These are phyloP conservation scores for Pythium phragmiticola DNA, from an alignment of 352 stramenopile genomes.

Conservation along the genomic window DNA sequence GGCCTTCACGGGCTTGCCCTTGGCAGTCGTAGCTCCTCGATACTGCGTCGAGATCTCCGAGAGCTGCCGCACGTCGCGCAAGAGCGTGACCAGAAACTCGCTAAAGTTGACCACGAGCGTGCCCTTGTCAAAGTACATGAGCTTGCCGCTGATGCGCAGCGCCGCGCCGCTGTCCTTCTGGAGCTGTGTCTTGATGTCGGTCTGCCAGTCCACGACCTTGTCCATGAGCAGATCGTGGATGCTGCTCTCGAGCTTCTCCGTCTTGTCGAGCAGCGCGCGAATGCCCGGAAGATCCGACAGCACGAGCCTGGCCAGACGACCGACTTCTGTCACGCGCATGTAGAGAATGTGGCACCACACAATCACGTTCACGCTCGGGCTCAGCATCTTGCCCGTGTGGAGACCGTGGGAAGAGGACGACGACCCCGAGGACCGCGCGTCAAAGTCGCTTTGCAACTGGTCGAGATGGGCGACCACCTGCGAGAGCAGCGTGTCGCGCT, in stretches of 20 bases:
- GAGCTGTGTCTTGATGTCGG: slow-evolving; percentile 67
- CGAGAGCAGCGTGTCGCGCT: slow-evolving; percentile 87
- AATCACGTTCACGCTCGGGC: slow-evolving; percentile 78
- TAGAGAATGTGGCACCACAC: slow-evolving; percentile 81
- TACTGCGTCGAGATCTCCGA: slow-evolving; percentile 81
- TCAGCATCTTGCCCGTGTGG: slow-evolving; percentile 83
- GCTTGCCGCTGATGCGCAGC: slow-evolving; percentile 73
- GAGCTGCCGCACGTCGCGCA: slow-evolving; percentile 92
- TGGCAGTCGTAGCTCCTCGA: neutral
- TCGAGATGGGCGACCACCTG: slow-evolving; percentile 86
- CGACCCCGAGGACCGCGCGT: slow-evolving; percentile 35
- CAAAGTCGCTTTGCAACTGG: slow-evolving; percentile 87
- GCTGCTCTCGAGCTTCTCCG: slow-evolving; percentile 50
- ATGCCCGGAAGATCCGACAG: slow-evolving; percentile 70
- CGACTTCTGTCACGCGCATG: slow-evolving; percentile 58
- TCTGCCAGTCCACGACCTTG: slow-evolving; percentile 86
- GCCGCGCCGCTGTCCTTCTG: slow-evolving; percentile 58
- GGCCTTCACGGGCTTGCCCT: slow-evolving; percentile 24
- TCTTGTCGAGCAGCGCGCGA: slow-evolving; percentile 45
- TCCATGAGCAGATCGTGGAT: slow-evolving; percentile 69
- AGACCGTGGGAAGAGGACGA: slow-evolving; percentile 20
- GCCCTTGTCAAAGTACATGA: slow-evolving; percentile 92
- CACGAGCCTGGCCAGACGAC: slow-evolving; percentile 45
- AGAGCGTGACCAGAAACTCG: slow-evolving; percentile 90
- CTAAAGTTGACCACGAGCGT: slow-evolving; percentile 93